These are phyloP conservation scores for Populus euphratica DNA, from an alignment of 345 rosid species.

Conservation along the genomic window DNA sequence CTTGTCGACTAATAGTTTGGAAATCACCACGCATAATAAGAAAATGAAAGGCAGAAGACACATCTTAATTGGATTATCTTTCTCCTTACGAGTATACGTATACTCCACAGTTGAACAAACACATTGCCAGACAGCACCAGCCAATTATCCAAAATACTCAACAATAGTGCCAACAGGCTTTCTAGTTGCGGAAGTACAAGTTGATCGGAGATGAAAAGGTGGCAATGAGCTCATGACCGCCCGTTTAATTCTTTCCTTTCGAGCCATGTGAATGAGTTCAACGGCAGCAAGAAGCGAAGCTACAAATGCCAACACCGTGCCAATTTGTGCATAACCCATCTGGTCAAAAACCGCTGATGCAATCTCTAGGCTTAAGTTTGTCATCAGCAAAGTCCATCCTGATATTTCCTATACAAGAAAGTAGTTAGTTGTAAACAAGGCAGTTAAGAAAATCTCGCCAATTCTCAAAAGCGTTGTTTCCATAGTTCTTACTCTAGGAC, in stretches of 20 bases:
- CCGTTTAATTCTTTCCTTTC: neutral
- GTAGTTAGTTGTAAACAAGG: no score
- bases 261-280: neutral
- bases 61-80: neutral
- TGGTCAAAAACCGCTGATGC: conserved; percentile 5
- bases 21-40: neutral
- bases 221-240: neutral
- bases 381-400: neutral
- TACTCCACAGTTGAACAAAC: no score
- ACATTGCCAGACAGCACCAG: no score
- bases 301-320: neutral
- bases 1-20: no score
- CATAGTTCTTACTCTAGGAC: neutral
- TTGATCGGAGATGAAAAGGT: neutral
- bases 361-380: neutral
- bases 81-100: no score
- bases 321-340: neutral
- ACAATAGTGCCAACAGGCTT: neutral
- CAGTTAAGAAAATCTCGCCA: no score
- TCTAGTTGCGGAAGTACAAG: neutral
- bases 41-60: neutral
- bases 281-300: neutral
- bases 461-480: neutral
- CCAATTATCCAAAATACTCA: neutral
- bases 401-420: neutral